phyloP scores from a whole-genome alignment of 1,139 yeast species.

The Fermentozyma sake region DNA sequence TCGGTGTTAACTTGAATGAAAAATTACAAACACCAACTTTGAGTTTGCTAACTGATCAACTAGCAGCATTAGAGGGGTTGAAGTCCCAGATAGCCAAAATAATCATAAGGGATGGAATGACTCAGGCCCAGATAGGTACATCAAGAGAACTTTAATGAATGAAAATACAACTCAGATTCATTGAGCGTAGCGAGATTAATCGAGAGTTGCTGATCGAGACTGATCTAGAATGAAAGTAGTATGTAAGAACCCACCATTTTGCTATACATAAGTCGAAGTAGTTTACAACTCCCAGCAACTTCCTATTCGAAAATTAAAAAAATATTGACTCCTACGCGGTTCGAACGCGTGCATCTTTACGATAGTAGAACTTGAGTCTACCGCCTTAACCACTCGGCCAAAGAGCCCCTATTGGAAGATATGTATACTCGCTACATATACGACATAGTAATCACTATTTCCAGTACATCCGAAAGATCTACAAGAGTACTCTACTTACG shows the following conservation, averaged over 20 bases:
- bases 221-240: too few relatives aligned
- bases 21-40: conserved; percentile 22
- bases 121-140: conserved; percentile 2
- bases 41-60: conserved; percentile 27
- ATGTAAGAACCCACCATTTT: too few relatives aligned
- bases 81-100: conserved; percentile 16
- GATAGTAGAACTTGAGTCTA: conserved; percentile 32
- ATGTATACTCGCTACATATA: too few relatives aligned
- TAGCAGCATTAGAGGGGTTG: conserved; percentile 20
- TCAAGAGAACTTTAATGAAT: conserved; percentile 1
- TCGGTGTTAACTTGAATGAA: not conserved
- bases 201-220: too few relatives aligned
- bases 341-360: conserved; percentile 22
- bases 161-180: too few relatives aligned
- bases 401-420: conserved; percentile 22
- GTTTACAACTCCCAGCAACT: too few relatives aligned
- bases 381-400: conserved; percentile 35
- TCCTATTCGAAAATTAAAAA: conserved; percentile 6
- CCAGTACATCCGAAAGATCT: too few relatives aligned
- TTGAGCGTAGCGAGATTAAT: too few relatives aligned
- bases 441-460: too few relatives aligned
- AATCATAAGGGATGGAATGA: conserved; percentile 10
- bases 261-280: too few relatives aligned
- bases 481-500: too few relatives aligned
- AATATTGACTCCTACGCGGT: conserved; percentile 17